phyloP scores from a whole-genome alignment of 306 rosid genomes.

The Gastrolobium villosum region DNA sequence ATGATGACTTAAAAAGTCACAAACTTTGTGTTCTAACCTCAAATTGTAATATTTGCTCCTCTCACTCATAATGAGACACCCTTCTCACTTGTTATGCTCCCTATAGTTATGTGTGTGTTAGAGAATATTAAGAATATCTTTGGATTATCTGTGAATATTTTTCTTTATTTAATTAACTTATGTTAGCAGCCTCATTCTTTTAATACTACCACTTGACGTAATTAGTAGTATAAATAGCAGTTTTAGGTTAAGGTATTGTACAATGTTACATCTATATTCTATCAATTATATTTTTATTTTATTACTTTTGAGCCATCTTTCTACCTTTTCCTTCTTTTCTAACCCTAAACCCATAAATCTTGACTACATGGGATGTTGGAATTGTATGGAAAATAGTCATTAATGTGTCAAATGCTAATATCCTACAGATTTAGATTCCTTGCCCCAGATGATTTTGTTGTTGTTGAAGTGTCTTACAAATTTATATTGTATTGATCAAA shows the following conservation, averaged over 20 bases:
- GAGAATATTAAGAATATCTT: not conserved
- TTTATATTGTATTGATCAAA: constrained; percentile 2
- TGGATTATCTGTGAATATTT: not conserved
- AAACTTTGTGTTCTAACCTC: not conserved
- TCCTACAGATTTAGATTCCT: not conserved
- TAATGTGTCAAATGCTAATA: not conserved
- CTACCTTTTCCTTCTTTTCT: not conserved
- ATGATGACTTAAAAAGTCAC: not conserved
- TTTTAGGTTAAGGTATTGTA: not conserved
- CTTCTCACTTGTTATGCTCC: not conserved
- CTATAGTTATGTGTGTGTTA: too few species aligned
- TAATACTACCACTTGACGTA: not conserved
- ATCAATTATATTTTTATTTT: too few species aligned
- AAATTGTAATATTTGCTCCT: not conserved
- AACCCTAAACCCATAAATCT: too few species aligned
- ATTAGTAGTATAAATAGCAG: not conserved
- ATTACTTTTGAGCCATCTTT: too few species aligned
- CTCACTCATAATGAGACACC: not conserved
- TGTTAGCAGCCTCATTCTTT: too few species aligned
- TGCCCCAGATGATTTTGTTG: not conserved
- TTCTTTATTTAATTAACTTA: too few species aligned
- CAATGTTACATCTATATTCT: not conserved
- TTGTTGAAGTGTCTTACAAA: not conserved
- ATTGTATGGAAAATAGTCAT: not conserved
- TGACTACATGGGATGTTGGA: not conserved